Evolutionary conservation across 176 grass and related monocot species (phyloP), one percentile per base, ranked within the genome.

Genomic region (Oryza longistaminata): DNA sequence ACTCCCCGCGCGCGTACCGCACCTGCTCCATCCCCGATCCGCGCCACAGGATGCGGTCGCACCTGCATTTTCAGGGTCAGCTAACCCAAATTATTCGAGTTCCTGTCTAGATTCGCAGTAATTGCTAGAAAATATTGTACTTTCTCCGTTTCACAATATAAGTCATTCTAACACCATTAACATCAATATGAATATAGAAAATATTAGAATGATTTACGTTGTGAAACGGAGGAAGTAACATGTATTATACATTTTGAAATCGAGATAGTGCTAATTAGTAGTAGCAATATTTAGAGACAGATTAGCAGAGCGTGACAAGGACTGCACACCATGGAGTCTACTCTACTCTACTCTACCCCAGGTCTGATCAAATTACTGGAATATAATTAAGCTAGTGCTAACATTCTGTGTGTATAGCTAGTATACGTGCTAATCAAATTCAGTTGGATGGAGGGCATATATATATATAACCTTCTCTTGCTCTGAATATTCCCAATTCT

Each of bases 11-110:
- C 43, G 75, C 71, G 81, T 98, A 98, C 91, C 85, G 87, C 17
- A 73, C 78, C 72, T 95, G 91, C 31, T 90, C 75, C 77, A 98
- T 84, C n/a, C 93, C 91, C 3, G 87, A 89, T 17, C 96, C 96
- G 66, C 89, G 85, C 96, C 96, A 98, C 77, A 95, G 74, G 76
- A 98, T 95, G 31, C 96, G 93, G 69, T 98, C 96, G 21, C 96
- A 98, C 96, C 96, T 98, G 72, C 74, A n/a, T 0, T 3, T 31
- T 31, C 2, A 31, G 29, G 29, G 29, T 31, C 29, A 31, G 29
- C 0, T 31, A 31, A 31, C 0, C 29, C 29, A 31, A 31, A 31
- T 31, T 31, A 1, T 29, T 2, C 2, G 29, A 2, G 29, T 29
- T 27, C 1, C 27, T 29, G n/a, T 29, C 0, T 29, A 29, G 29